Conservation (phyloP, 495 filamentous ascomycete genomes). For the Glutinoglossum americanum region DNA sequence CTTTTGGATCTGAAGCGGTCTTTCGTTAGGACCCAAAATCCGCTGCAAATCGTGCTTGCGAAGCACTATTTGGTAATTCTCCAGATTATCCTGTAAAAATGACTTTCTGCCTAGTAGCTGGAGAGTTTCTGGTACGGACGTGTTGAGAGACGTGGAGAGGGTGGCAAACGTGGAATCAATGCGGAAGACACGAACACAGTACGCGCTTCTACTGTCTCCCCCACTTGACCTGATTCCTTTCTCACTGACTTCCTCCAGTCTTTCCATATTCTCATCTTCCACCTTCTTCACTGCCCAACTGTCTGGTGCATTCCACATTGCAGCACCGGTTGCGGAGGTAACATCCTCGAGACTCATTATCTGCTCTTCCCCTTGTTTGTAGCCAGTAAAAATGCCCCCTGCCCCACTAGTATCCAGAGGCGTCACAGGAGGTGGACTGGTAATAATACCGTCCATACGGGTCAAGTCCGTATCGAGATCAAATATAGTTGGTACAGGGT, state of each 20-base stretch:
- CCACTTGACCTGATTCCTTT: constrained; percentile 30
- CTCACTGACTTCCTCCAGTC: constrained; percentile 38
- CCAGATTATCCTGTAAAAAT: constrained; percentile 65
- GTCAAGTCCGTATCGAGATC: constrained; percentile 65
- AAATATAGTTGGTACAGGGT: constrained; percentile 23
- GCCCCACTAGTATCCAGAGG: constrained; percentile 24
- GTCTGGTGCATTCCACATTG: constrained; percentile 72
- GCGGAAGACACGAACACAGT: constrained; percentile 91
- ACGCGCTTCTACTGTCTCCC: constrained; percentile 44
- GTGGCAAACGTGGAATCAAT: constrained; percentile 87
- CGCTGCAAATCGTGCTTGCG: constrained; percentile 79
- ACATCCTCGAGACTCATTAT: constrained; percentile 12
- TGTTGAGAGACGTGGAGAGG: constrained; percentile 55
- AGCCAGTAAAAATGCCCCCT: constrained; percentile 28
- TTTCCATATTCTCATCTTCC: constrained; percentile 37
- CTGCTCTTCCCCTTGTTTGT: constrained; percentile 25
- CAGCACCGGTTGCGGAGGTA: constrained; percentile 16
- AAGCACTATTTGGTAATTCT: constrained; percentile 89
- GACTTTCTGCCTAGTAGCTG: constrained; percentile 74
- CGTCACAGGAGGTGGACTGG: constrained; percentile 35
- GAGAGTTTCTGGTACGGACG: constrained; percentile 68
- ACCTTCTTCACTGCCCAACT: constrained; percentile 71
- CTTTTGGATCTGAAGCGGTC: constrained; percentile 83
- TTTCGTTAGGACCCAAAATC: constrained; percentile 54
- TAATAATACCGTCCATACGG: constrained; percentile 69